Evolutionary conservation across 208 protist genomes (phyloP), one percentile per base, ranked within the genome.

Genomic region (Trypanosomatidae sp.): DNA sequence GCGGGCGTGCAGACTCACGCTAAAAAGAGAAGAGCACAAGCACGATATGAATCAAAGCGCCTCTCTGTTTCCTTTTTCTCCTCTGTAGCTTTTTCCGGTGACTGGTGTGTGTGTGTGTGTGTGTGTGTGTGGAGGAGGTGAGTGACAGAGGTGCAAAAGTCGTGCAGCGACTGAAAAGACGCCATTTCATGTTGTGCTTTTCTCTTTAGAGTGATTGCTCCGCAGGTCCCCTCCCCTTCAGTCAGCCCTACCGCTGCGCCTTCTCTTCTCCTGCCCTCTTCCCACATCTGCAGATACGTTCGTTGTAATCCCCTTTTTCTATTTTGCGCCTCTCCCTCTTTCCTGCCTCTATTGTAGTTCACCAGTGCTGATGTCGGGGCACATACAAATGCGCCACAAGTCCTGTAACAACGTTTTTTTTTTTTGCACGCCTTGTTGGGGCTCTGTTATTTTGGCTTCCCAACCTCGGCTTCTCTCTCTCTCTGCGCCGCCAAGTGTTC

Each of bases 51-150:
- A 64, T 33, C 30, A 22, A 50, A 59, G 64, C 19, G 64, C 58
- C 8, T 36, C 30, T 28, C 36, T 36, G 33, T 72, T 72, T 58
- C 39, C 47, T 66, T 77, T 73, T 69, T 50, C 30, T 81, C 52
- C 56, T 62, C 74, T 52, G 12, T 67, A 60, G 9, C 62, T 65
- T 30, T 25, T 50, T 28, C 50, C 28, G 58, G 59, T 70, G 70
- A 66, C 44, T 79, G 12, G 13, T 47, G 9, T 58, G 49, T 39
- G 36, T 39, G 17, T 55, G 9, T 58, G 49, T 39, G 36, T 39
- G 17, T 55, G 36, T 39, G 36, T 39, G 36, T 39, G 36, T 39
- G 36, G 36, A 39, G 36, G 36, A 6, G 36, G 36, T 39, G 36
- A 39, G 36, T 39, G 36, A 39, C 36, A 39, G 33, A 36, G 36